Base-by-base conservation (phyloP, 1,284 basidiomycete genomes). In the Baeospora myosura region DNA sequence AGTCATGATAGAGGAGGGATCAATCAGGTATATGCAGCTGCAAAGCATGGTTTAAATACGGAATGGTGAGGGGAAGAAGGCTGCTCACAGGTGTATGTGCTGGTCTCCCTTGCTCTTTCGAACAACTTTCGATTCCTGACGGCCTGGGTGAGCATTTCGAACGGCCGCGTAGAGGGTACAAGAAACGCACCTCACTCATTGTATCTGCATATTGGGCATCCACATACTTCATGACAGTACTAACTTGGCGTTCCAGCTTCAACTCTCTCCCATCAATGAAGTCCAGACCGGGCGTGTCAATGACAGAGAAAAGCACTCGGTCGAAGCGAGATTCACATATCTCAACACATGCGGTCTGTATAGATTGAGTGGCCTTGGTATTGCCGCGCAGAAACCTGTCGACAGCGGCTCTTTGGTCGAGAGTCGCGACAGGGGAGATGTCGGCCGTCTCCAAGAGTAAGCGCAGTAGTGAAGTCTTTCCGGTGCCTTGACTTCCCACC, bases 81-180 rank as follows among this genome's bases (percentile, higher is more conserved):
- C 44, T 32, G 61, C 83, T 61, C 56, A 89, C 84, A 90, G 61
- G 63, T 90, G 83, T 54, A 90, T 78, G 55, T 88, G 84, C 55
- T 87, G 79, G 61, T 90, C 87, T 42, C 83, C 87, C 63, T 83
- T 88, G 63, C 76, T 87, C 56, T 86, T 78, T 50, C 87, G 74
- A 40, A 89, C 66, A 32, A 89, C 84, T 69, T 89, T 89, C 45
- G 81, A 82, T 69, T 89, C 86, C 87, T 88, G 46, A 39, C 47
- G 31, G 38, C 36, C 8, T 43, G 37, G 43, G 26, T 53, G 28
- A 49, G 36, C 16, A 30, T 36, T 32, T 39, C 28, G 45, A 23
- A 20, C 39, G 12, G 31, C 34, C 10, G 29, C 23, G 12, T 21
- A 23, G 31, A 41, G 22, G 21, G 38, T 28, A 42, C 17, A 34